Evolutionary conservation across 1,139 yeast species (phyloP), one percentile per base, ranked within the genome.

Genomic region (Zhuliangozyma parablackwelliae): DNA sequence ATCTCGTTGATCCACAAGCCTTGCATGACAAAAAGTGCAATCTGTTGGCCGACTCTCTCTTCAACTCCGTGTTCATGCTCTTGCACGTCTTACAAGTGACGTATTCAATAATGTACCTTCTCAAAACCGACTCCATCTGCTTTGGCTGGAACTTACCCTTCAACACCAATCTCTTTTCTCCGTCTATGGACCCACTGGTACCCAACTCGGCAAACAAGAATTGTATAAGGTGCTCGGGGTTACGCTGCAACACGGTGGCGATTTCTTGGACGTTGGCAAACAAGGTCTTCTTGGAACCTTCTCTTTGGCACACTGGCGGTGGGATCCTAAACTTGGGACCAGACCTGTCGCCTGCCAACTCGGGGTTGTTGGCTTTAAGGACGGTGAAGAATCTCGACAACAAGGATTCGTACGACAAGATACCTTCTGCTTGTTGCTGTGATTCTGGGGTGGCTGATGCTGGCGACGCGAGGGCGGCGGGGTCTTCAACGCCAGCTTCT

Each of bases 21-120:
- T 90, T 90, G 76, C 99, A 92, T 57, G 92, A 95, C 73, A 94
- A 78, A 75, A 92, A 92, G 74, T 87, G 95, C 69, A 92, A 79
- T 75, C 99, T 87, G 74, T 90, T 92, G 44, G 92, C 84, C 49
- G 86, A 82, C 69, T 92, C 98, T 70, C 96, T 89, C 75, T 84
- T 87, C 63, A 92, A 78, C 51, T 84, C 92, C 32, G 99, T 94
- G 69, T 92, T 92, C 80, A 90, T 92, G 45, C 96, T 86, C 73
- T 90, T 92, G 75, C 99, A 92, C 37, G 98, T 92, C 75, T 92
- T 89, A 77, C 99, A 92, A 35, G 97, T 89, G 51, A 92, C 98
- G 59, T 94, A 92, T 66, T 94, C 99, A 61, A 88, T 73, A 61
- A 92, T 92, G 67, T 94, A 92, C 67, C 97, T 82, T 75, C 97